Evolutionary conservation across 2,329 filamentous ascomycete genomes (phyloP).

Genomic region (Conoideocrella luteorostrata): DNA sequence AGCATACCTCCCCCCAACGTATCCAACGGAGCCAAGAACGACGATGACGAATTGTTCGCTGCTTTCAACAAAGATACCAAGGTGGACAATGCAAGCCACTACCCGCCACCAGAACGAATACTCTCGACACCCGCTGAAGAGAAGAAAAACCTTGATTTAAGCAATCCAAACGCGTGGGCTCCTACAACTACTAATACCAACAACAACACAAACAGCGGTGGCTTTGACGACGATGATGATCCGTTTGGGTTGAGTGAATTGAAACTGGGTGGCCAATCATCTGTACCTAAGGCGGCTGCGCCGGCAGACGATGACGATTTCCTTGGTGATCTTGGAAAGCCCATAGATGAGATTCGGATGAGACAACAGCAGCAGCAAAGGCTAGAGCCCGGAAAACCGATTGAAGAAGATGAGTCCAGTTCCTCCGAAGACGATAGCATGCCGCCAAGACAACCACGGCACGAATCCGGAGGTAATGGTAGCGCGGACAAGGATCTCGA

Average conservation of each 20-base stretch:
- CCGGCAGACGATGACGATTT: conserved; percentile 57
- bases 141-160: conserved; percentile 40
- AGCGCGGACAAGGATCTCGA: conserved; percentile 48
- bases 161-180: conserved; percentile 48
- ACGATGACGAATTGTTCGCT: conserved; percentile 57
- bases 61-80: conserved; percentile 61
- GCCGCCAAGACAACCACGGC: conserved; percentile 12
- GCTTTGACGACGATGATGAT: conserved; percentile 69
- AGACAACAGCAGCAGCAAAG: conserved; percentile 7
- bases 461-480: conserved; percentile 16
- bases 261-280: conserved; percentile 30
- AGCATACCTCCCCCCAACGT: conserved; percentile 16
- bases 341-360: conserved; percentile 55
- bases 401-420: conserved; percentile 42
- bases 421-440: conserved; percentile 35
- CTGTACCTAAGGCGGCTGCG: conserved; percentile 20
- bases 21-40: conserved; percentile 11
- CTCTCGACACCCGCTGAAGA: conserved; percentile 39
- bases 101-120: conserved; percentile 45
- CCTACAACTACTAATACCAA: conserved; percentile 9
- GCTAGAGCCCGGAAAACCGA: conserved; percentile 48
- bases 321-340: conserved; percentile 56
- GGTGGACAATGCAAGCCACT: conserved; percentile 60
- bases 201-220: conserved; percentile 17
- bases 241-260: conserved; percentile 75